Evolutionary conservation across 345 rosid genomes (phyloP), one percentile per base, ranked within the genome.

Genomic region (Populus pruinosa): DNA sequence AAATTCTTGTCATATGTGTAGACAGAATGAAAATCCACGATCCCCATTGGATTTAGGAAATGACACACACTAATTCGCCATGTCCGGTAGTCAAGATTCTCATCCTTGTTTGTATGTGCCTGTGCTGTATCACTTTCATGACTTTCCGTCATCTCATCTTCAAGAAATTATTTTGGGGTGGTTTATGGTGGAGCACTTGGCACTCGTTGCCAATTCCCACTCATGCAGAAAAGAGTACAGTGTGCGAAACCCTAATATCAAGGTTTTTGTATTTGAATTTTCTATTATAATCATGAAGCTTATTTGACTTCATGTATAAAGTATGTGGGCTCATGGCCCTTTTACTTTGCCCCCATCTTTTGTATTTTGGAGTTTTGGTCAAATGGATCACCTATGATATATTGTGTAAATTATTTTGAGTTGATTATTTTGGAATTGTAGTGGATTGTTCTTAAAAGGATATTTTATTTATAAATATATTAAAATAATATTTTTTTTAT

Each of bases 81-180:
- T 49, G 70, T 59, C 59, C 25, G 4, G 16, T 36, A 49, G 87
- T 85, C 87, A 85, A 85, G 59, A 83, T 85, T 83, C 63, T 85
- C 88, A 83, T 59, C 59, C 86, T 76, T 33, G 29, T 53, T 73
- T 67, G 74, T 70, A 59, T 11, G 2, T 43, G 39, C 64, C 29
- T 18, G 14, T 55, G 41, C 8, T 11, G 16, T 41, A 16, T 35
- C 66, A 35, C 66, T 71, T 49, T 73, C 8, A 36, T 65, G 72
- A 76, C 67, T 72, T 80, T 72, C 70, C 69, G 72, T 77, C 81
- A 77, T 70, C 41, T 80, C 80, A 47, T 33, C 36, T 50, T 16
- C 67, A 59, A 38, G 8, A 67, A 27, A 33, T 27, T 5, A 6
- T 13, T 20, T 18, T 21, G 10, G n/a, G 5, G 35, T 64, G 73